phyloP scores from a whole-genome alignment of 352 stramenopile genomes.

The Pilasporangium apinafurcum region DNA sequence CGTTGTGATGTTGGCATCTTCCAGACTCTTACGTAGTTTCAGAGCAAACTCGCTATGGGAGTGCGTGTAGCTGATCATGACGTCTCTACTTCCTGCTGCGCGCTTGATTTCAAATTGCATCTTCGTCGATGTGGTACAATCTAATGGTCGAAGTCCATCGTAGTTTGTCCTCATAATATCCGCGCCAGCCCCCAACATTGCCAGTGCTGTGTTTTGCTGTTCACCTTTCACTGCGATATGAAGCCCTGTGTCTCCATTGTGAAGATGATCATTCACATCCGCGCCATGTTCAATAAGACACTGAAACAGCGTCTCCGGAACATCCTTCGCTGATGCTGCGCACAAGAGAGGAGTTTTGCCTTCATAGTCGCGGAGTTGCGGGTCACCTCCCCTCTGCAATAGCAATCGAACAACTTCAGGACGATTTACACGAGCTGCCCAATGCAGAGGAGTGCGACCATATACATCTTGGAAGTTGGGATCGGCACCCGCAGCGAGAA shows the following conservation, averaged over 20 bases:
- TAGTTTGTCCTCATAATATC: slow-evolving; percentile 61
- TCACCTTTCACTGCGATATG: slow-evolving; percentile 73
- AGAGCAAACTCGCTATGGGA: slow-evolving; percentile 69
- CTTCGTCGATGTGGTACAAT: slow-evolving; percentile 75
- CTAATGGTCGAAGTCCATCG: slow-evolving; percentile 63
- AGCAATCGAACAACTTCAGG: slow-evolving; percentile 37
- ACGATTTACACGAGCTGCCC: slow-evolving; percentile 60
- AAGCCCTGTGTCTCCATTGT: slow-evolving; percentile 63
- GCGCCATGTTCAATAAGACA: slow-evolving; percentile 43
- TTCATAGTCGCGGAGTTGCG: slow-evolving; percentile 47
- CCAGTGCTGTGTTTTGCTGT: slow-evolving; percentile 53
- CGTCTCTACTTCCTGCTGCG: slow-evolving; percentile 65
- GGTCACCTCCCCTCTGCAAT: slow-evolving; percentile 39
- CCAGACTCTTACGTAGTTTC: slow-evolving; percentile 61
- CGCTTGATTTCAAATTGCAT: slow-evolving; percentile 84
- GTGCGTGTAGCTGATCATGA: slow-evolving; percentile 88
- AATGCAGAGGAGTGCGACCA: slow-evolving; percentile 64
- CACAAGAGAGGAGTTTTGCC: slow-evolving; percentile 69
- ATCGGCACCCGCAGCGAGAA: slow-evolving; percentile 53
- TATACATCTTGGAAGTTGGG: slow-evolving; percentile 63
- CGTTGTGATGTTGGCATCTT: slow-evolving; percentile 66
- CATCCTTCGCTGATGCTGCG: slow-evolving; percentile 46
- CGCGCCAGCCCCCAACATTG: slow-evolving; percentile 45
- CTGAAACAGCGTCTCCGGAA: slow-evolving; percentile 42
- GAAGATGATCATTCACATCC: slow-evolving; percentile 59